Evolutionary conservation across 345 rosid species (phyloP).

Genomic region (Fremontodendron californicum): DNA sequence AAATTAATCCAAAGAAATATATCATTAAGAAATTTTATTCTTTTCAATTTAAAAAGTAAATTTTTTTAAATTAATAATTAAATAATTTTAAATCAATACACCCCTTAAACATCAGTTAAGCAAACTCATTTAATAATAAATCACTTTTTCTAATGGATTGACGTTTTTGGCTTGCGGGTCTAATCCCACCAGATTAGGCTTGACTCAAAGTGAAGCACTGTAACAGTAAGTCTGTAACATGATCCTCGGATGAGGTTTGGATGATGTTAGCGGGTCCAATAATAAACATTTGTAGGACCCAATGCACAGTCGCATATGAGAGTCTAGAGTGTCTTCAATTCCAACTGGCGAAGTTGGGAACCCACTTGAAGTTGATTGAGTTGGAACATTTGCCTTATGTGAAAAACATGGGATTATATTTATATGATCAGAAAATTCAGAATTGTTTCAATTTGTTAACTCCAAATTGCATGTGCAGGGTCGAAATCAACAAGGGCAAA

Average conservation of each 20-base stretch:
- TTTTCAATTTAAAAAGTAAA: too few relatives aligned
- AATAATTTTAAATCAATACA: too few relatives aligned
- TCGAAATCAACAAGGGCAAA: constrained; percentile 76
- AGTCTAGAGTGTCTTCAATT: neutral
- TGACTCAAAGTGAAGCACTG: neutral
- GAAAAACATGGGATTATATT: neutral
- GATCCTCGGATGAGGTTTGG: neutral
- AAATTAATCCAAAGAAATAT: too few relatives aligned
- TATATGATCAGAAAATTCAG: neutral
- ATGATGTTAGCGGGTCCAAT: neutral
- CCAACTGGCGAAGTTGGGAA: neutral
- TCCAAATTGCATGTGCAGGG: constrained; percentile 38
- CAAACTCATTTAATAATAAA: neutral
- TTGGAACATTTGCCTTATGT: neutral
- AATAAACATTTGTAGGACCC: neutral
- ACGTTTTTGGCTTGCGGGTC: neutral
- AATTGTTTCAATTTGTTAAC: neutral
- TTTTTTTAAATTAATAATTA: too few relatives aligned
- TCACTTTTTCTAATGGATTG: neutral
- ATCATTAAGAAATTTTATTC: too few relatives aligned
- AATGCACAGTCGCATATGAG: neutral
- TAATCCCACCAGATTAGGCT: neutral
- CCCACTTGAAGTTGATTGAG: neutral
- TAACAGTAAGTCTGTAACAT: neutral
- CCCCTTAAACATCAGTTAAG: too few relatives aligned